These are phyloP conservation scores for Mortierella hygrophila DNA, from an alignment of 192 early-diverging fungal species.

Conservation along the genomic window DNA sequence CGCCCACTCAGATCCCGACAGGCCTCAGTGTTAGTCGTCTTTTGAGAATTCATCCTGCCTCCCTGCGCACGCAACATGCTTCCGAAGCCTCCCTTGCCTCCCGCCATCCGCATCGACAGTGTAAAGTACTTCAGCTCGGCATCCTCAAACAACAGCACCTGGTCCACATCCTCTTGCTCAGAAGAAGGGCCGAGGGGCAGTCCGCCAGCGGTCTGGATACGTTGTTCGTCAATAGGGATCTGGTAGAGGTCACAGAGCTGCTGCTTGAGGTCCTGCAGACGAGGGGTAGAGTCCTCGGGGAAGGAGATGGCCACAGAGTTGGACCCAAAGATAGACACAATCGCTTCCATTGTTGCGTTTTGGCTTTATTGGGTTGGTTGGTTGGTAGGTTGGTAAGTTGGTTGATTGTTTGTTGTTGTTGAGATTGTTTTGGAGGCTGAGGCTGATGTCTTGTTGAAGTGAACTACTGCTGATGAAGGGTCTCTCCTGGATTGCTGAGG, in stretches of 20 bases:
- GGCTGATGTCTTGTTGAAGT: no score
- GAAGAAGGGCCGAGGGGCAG: conserved; percentile 24
- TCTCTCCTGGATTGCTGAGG: no score
- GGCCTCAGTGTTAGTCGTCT: conserved; percentile 90
- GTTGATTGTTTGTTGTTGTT: no score
- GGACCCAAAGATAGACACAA: conserved; percentile 47
- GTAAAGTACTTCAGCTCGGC: conserved; percentile 45
- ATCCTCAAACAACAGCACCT: conserved; percentile 53
- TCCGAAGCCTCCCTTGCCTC: conserved; percentile 99
- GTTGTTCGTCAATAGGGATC: conserved; percentile 58
- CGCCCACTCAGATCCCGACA: conserved; percentile 94
- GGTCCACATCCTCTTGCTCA: conserved; percentile 38
- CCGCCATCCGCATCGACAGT: conserved; percentile 69
- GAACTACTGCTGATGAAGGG: not conserved
- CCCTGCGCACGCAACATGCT: conserved; percentile 94
- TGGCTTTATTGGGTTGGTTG: not conserved
- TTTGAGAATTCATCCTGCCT: conserved; percentile 87
- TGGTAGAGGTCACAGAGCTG: conserved; percentile 41
- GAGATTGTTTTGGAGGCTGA: no score
- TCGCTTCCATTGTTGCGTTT: conserved; percentile 35
- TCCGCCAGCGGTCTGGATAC: conserved; percentile 59
- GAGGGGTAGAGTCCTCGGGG: conserved; percentile 24
- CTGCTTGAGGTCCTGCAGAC: conserved; percentile 54
- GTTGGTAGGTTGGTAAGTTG: no score
- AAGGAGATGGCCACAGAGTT: conserved; percentile 44